A percentile compares a stretch with the other conserved stretches of the same genome.
Conservation (phyloP, 1,139 yeast genomes). For the Candida pseudoviswanathii region DNA sequence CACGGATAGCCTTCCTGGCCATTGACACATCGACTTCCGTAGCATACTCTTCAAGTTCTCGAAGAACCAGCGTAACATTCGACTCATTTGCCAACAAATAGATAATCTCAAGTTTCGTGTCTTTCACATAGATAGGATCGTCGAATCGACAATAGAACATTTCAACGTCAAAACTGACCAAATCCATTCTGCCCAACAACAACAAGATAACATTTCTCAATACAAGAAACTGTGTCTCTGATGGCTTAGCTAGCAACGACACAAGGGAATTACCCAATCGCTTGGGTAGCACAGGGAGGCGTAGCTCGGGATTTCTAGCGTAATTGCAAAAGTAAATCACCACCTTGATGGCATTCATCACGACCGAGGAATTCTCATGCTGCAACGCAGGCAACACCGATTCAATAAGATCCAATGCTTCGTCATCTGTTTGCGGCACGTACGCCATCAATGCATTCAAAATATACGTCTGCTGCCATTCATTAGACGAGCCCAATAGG, state of each 20-base stretch:
- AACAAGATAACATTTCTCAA: slow-evolving; percentile 79
- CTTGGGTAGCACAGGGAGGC: slow-evolving; percentile 54
- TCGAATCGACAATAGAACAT: slow-evolving; percentile 81
- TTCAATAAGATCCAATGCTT: slow-evolving; percentile 69
- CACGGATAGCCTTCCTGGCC: slow-evolving; percentile 85
- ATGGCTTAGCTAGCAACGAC: slow-evolving; percentile 71
- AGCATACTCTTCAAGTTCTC: slow-evolving; percentile 84
- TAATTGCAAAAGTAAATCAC: slow-evolving; percentile 76
- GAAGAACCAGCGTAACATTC: slow-evolving; percentile 63
- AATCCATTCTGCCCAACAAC: slow-evolving; percentile 64
- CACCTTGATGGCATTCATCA: slow-evolving; percentile 71
- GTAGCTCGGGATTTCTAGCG: slow-evolving; percentile 46
- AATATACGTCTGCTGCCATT: slow-evolving; percentile 81
- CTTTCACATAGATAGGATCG: slow-evolving; percentile 87
- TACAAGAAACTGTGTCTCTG: slow-evolving; percentile 83
- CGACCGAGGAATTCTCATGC: slow-evolving; percentile 83
- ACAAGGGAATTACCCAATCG: slow-evolving; percentile 73
- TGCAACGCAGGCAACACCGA: slow-evolving; percentile 72
- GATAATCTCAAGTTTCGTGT: slow-evolving; percentile 85
- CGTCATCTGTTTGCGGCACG: slow-evolving; percentile 68
- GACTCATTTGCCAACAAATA: slow-evolving; percentile 71
- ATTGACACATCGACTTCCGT: slow-evolving; percentile 83
- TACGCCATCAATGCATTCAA: slow-evolving; percentile 67
- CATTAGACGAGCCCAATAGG: slow-evolving; percentile 59
- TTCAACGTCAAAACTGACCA: slow-evolving; percentile 67